Percentiles rank a stretch among this genome's conserved stretches.
phyloP scores from a whole-genome alignment of 495 filamentous ascomycete species.

The Hypoxylon trugodes region DNA sequence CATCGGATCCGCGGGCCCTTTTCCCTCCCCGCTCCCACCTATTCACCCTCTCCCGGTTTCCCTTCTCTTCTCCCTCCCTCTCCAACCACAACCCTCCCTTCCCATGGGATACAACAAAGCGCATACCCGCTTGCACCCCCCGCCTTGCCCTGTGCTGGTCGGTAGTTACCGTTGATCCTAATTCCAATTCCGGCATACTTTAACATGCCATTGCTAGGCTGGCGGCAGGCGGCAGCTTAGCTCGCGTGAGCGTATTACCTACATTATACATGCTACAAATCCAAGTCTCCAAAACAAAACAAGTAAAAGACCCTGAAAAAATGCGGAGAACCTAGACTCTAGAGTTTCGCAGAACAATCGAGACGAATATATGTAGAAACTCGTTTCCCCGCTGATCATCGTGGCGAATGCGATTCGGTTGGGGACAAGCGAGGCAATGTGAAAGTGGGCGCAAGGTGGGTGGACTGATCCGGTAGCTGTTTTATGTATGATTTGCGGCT shows the following conservation, averaged over 20 bases:
- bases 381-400: conserved; percentile 2
- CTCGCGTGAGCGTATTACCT: too few relatives aligned
- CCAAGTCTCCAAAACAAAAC: too few relatives aligned
- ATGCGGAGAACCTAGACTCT: conserved; percentile 13
- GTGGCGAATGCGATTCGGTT: conserved; percentile 16
- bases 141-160: neutral
- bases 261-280: too few relatives aligned
- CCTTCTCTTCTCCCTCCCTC: neutral
- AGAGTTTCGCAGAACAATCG: neutral
- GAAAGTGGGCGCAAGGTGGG: neutral
- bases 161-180: too few relatives aligned
- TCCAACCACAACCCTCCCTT: neutral
- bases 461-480: conserved; percentile 15
- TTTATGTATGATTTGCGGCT: conserved; percentile 10
- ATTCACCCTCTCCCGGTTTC: too few relatives aligned
- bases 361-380: conserved; percentile 1
- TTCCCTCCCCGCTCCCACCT: too few relatives aligned
- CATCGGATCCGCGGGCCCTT: conserved; percentile 14
- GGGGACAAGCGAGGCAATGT: neutral
- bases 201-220: too few relatives aligned
- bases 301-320: too few relatives aligned
- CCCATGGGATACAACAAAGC: neutral
- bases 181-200: too few relatives aligned
- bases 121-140: conserved; percentile 1
- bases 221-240: too few relatives aligned